Percentiles rank a stretch among this genome's conserved stretches.
phyloP scores from a whole-genome alignment of 2,329 filamentous ascomycete genomes.

The Parastagonospora nodorum region DNA sequence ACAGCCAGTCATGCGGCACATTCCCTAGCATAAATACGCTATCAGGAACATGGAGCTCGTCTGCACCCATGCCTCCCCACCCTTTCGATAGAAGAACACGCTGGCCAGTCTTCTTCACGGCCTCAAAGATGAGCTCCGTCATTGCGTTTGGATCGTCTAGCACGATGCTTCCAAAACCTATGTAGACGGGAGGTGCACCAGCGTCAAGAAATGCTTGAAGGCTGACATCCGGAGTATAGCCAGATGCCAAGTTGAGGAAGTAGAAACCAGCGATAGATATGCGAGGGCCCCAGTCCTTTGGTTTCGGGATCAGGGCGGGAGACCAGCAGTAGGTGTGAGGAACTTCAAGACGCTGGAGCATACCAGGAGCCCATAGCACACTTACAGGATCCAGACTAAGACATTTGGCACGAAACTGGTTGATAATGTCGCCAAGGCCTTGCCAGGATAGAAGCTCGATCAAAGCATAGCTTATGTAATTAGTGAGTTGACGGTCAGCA shows the following conservation, averaged over 20 bases:
- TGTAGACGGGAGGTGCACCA: constrained; percentile 36
- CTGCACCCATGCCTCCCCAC: constrained; percentile 79
- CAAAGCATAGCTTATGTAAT: constrained; percentile 53
- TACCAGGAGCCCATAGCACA: constrained; percentile 42
- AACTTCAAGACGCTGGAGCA: constrained; percentile 45
- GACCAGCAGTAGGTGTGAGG: constrained; percentile 55
- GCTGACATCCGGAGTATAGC: constrained; percentile 23
- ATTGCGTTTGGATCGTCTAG: constrained; percentile 33
- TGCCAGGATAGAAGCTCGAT: constrained; percentile 58
- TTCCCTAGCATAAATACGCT: constrained; percentile 72
- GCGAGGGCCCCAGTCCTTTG: constrained; percentile 15
- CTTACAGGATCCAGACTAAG: constrained; percentile 50
- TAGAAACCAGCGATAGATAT: constrained; percentile 32
- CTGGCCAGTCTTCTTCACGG: constrained; percentile 58
- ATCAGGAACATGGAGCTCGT: constrained; percentile 60
- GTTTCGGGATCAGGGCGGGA: constrained; percentile 39
- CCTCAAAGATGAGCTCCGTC: constrained; percentile 34
- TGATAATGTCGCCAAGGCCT: constrained; percentile 55
- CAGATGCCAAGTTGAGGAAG: constrained; percentile 24
- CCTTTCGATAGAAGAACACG: constrained; percentile 79
- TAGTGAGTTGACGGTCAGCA: constrained; percentile 40
- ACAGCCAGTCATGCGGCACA: constrained; percentile 76
- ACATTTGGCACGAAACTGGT: constrained; percentile 45
- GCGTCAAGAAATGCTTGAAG: constrained; percentile 28
- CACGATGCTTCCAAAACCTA: constrained; percentile 40